Base-by-base conservation (phyloP, 2,329 filamentous ascomycete species). In the Hypoxylon sp. region DNA sequence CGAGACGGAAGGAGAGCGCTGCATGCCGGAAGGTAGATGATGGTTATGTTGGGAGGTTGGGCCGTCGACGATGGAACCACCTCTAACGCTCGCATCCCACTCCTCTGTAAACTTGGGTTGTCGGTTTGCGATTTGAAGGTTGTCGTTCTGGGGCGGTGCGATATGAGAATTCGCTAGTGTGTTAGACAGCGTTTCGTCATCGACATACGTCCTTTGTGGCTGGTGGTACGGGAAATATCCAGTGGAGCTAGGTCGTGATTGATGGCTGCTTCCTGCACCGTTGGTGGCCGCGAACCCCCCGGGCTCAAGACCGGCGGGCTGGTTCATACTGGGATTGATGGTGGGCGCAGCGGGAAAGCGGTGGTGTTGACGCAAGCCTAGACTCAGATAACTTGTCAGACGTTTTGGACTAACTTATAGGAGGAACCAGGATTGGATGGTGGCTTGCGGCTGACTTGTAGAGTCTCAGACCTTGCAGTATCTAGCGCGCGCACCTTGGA, bases 21-120 rank as follows among this genome's bases (percentile, higher is more conserved):
- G 84, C 78, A 89, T 82, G 65, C 71, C 67, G 20, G 68, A 70
- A 60, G 71, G 62, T 20, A 69, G 67, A 34, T 67, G 57, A 22
- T 62, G 55, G 19, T 67, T 63, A 30, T 71, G 68, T 48, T 70
- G 67, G 54, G 64, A 60, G 26, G 59, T 74, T 37, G 78, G 78
- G 50, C 81, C 83, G 71, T 87, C 85, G 63, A 88, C 73, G 60
- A 91, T 82, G 37, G 89, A 91, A 70, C 86, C 86, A 48, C 88
- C 89, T 66, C 89, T 85, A 71, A 87, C 87, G 71, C 84, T 87
- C 52, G 86, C 87, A 78, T 91, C 89, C 83, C 89, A 91, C 79
- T 90, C 87, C 75, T 92, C 89, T 69, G 85, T 88, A 72, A 91
- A 90, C 70, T 82, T 86, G 64, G 87, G 82, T 47, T 75, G 74